Base-by-base conservation (phyloP, 306 rosid genomes). In the Fragaria vesca region DNA sequence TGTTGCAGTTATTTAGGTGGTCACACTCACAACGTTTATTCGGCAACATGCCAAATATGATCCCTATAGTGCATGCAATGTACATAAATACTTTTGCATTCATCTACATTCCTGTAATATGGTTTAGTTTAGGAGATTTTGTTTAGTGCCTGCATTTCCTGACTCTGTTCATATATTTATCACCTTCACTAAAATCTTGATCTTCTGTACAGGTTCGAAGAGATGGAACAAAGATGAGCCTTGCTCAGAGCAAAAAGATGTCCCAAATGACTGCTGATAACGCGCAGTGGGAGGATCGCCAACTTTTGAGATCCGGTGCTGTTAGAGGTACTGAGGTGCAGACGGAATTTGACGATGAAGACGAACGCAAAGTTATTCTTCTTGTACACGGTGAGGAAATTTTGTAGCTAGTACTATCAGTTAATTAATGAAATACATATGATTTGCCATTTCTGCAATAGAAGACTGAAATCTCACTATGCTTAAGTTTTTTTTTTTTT, bases 201-300 rank as follows among this genome's bases (percentile, higher is more conserved):
- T 82, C 52, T 28, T 50, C 20, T 70, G 73, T 77, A 13, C 87
- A 95, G 98, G 89, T 88, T 48, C 87, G 97, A 43, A 88, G 89
- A 85, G 98, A 95, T 88, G 98, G 98, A 74, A 92, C 97, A 9
- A 95, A 93, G 86, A 95, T 95, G 98, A 80, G 97, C 58, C 98
- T 95, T 85, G 82, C 98, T 80, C 98, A 95, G 78, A 92, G 84
- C 89, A 95, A 92, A 87, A 92, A 86, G 83, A 66, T 95, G 90
- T 95, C 98, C 77, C 98, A 95, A 81, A 95, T 82, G 83, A 92
- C 93, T 62, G 96, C 97, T 69, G 98, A 95, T 87, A 95, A 95
- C 81, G 98, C 97, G 73, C 97, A 92, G 85, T 95, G 98, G 98
- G 98, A 95, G 82, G 98, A 95, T 74, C 85, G 98, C 42, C 98